Conservation (phyloP, 441 rosid species). For the Arabidopsis lyrata region DNA sequence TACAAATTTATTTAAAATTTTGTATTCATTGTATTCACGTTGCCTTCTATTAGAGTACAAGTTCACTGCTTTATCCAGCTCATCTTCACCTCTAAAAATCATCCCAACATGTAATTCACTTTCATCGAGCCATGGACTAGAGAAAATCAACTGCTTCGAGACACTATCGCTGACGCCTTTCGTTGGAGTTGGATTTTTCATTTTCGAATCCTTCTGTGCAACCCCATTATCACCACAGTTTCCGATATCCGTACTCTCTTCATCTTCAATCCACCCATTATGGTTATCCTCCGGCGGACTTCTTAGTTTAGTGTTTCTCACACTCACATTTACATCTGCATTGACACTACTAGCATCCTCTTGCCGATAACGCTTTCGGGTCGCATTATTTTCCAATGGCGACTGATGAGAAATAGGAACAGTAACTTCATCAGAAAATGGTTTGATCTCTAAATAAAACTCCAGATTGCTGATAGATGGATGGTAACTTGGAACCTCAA, state of each 20-base stretch:
- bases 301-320: background rate
- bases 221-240: background rate
- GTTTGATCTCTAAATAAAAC: conserved; percentile 9
- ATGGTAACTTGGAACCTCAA: conserved; percentile 1
- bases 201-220: background rate
- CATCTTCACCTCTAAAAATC: conserved; percentile 16
- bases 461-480: conserved; percentile 1
- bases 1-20: no score
- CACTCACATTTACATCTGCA: background rate
- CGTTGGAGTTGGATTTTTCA: conserved; percentile 1
- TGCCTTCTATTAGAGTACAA: conserved; percentile 34
- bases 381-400: background rate
- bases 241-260: no score
- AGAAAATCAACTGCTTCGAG: conserved; percentile 29
- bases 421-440: background rate
- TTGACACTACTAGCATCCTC: background rate
- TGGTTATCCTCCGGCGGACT: background rate
- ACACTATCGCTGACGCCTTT: background rate
- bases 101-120: conserved; percentile 32
- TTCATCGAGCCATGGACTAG: conserved; percentile 29
- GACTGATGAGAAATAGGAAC: background rate
- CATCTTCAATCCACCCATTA: conserved; percentile 14
- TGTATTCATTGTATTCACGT: background rate
- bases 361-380: conserved; percentile 6
- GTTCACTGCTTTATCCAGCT: conserved; percentile 25